Evolutionary conservation across 805 yeast genomes (phyloP), one percentile per base, ranked within the genome.

Genomic region (Metschnikowia cubensis): DNA sequence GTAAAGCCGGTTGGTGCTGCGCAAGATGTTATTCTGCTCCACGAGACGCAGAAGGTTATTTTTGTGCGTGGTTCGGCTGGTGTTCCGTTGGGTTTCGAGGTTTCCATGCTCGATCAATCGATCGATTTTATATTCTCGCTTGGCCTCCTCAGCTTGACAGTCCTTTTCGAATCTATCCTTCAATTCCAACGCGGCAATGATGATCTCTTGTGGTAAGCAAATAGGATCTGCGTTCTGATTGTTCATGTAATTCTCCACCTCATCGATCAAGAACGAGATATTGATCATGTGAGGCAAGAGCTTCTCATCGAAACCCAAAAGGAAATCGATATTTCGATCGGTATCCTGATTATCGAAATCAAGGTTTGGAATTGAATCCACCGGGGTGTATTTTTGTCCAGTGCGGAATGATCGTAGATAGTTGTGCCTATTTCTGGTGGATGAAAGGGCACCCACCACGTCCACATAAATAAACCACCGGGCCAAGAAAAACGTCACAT

Each of bases 401-500:
- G 54, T 61, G 6, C 61, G 63, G 32, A 54, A 53, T 0, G 57
- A 54, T 13, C 61, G 55, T n/a, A 68, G 59, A 48, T 69, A 67
- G 57, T 67, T 68, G 36, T 65, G 61, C 6, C 74, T 45, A 45
- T 65, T 58, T 20, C 62, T 65, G 2, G 86, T 76, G 0, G 88
- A 76, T 1, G 87, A 79, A 21, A 86, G 67, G 0, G 81, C 76
- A 0, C 88, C 85, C 18, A 85, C 70, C 2, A 84, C 79, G 58
- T 84, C 89, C 33, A 83, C 67, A 59, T 83, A 86, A 0, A 82
- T 83, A 60, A 82, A 85, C 88, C 89, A 84, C 46, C 90, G 66
- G 54, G 78, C 70, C 41, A 86, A 67, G 56, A 86, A 86, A 53
- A 69, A 81, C 0, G 80, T 65, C 13, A 80, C 69, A 53, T 75